Evolutionary conservation across 2,329 filamentous ascomycete genomes (phyloP).

Genomic region (Colletotrichum somersetense): DNA sequence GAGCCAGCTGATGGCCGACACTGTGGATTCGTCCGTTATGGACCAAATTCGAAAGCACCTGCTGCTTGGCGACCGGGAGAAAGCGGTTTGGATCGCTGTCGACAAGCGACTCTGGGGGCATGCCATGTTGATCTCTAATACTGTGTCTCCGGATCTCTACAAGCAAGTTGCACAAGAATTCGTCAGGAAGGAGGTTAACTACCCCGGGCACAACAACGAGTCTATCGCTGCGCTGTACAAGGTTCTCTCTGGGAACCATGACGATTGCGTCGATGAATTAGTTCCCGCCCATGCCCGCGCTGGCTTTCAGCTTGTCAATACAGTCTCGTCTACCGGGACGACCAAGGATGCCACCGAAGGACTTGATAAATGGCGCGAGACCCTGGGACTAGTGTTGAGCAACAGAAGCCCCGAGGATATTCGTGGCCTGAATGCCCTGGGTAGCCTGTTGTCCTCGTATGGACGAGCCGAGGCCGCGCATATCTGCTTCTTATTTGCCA

Average conservation of each 20-base stretch:
- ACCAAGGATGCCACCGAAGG: conserved; percentile 84
- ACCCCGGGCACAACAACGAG: conserved; percentile 82
- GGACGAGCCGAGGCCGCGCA: conserved; percentile 92
- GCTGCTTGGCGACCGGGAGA: conserved; percentile 85
- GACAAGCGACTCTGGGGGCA: conserved; percentile 97
- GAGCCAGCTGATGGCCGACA: conserved; percentile 68
- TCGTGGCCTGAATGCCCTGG: conserved; percentile 82
- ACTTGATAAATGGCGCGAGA: conserved; percentile 94
- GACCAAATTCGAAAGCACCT: conserved; percentile 80
- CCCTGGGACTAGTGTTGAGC: conserved; percentile 84
- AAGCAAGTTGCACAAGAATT: conserved; percentile 96
- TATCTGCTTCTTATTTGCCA: conserved; percentile 91
- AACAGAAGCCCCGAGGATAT: conserved; percentile 88
- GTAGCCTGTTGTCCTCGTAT: conserved; percentile 85
- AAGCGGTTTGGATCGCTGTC: conserved; percentile 92
- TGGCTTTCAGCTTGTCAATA: conserved; percentile 90
- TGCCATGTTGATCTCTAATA: conserved; percentile 87
- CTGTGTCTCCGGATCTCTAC: conserved; percentile 85
- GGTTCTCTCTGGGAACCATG: conserved; percentile 91
- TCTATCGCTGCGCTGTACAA: conserved; percentile 93
- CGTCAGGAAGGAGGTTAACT: conserved; percentile 93
- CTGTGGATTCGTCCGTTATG: conserved; percentile 76
- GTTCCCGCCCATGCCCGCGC: conserved; percentile 93
- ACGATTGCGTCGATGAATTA: conserved; percentile 95
- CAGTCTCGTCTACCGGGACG: conserved; percentile 70